These are phyloP conservation scores for Pyrenophora seminiperda DNA, from an alignment of 2,329 filamentous ascomycete genomes.

Conservation along the genomic window DNA sequence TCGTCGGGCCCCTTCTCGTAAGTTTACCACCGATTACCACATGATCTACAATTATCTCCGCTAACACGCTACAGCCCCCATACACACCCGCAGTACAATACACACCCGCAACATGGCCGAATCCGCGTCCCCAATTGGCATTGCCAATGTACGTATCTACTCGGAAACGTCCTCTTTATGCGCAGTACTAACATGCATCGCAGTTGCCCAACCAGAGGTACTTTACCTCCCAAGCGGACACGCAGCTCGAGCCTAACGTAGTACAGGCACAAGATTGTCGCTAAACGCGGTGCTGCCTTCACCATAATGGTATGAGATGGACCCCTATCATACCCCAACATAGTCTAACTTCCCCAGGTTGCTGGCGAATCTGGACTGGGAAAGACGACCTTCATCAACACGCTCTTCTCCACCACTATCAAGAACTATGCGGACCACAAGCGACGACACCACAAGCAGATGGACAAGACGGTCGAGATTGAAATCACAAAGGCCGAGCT, in stretches of 20 bases:
- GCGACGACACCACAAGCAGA: conserved; percentile 97
- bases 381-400: conserved; percentile 99
- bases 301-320: conserved; percentile 85
- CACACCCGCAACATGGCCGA: conserved; percentile 61
- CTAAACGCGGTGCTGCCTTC: conserved; percentile 91
- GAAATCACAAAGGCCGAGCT: conserved; percentile 99
- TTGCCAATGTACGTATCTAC: conserved; percentile 68
- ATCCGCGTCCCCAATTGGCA: conserved; percentile 70
- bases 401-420: conserved; percentile 99
- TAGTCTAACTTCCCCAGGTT: conserved; percentile 64
- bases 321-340: not conserved
- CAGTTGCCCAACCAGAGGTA: conserved; percentile 73
- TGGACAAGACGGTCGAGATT: conserved; percentile 99
- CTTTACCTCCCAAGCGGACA: conserved; percentile 29
- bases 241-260: conserved; percentile 39
- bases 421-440: conserved; percentile 99
- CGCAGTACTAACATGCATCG: conserved; percentile 42
- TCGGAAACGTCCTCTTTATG: not conserved
- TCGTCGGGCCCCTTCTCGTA: conserved; percentile 4
- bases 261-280: conserved; percentile 71
- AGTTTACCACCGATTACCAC: not conserved
- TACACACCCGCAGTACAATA: conserved; percentile 24
- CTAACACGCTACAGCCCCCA: conserved; percentile 33
- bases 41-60: not conserved
- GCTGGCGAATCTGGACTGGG: conserved; percentile 97